A percentile compares a stretch with the other conserved stretches of the same genome.
Conservation (phyloP, 1,284 basidiomycete genomes). For the Porphyrellus sp. region DNA sequence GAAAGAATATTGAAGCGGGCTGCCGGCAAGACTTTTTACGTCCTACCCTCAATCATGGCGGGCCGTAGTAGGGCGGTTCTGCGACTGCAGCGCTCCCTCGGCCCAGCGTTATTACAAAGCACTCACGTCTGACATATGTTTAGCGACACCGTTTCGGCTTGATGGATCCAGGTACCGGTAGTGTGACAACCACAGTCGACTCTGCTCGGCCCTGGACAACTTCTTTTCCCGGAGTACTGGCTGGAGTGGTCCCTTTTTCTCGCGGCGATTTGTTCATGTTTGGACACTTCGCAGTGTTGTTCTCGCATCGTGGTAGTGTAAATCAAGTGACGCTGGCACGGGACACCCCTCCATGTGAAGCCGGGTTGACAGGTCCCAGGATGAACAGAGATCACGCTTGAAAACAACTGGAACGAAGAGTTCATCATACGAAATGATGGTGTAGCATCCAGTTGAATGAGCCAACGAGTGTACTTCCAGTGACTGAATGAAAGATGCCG, state of each 20-base stretch:
- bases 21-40: constrained; percentile 7
- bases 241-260: background rate
- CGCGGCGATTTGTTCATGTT: no score
- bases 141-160: constrained; percentile 1
- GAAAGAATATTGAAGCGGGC: background rate
- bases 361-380: no score
- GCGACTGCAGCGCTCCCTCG: background rate
- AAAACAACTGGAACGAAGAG: no score
- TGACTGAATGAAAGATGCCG: no score
- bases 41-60: constrained; percentile 1
- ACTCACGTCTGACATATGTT: background rate
- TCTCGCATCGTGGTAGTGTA: background rate
- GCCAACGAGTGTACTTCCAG: no score
- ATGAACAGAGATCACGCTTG: no score
- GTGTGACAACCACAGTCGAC: background rate
- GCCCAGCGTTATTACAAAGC: background rate
- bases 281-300: no score
- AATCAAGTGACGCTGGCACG: no score
- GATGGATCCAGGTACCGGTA: background rate
- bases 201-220: background rate
- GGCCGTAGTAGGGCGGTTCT: background rate
- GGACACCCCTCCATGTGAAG: background rate
- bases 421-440: no score
- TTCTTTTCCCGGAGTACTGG: background rate
- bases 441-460: no score